Percentiles rank a stretch among this genome's conserved stretches.
Conservation (phyloP, 352 stramenopile species). For the Phytophthora podocarpi region DNA sequence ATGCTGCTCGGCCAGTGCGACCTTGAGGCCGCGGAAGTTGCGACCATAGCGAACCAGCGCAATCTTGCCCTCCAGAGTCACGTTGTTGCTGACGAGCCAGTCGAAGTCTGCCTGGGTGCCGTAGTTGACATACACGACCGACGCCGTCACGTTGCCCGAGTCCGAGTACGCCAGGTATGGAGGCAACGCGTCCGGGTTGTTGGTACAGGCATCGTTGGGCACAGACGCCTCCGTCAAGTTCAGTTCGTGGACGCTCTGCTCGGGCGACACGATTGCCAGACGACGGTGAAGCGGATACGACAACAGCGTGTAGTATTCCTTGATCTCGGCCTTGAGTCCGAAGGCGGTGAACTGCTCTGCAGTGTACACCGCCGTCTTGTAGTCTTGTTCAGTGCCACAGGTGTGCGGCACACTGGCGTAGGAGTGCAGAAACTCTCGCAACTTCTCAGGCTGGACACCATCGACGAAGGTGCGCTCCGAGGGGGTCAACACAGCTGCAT, state of each 20-base stretch:
- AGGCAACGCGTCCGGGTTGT: constrained; percentile 53
- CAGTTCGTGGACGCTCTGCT: constrained; percentile 27
- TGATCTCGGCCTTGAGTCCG: constrained; percentile 62
- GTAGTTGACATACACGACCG: constrained; percentile 60
- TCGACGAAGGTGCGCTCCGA: constrained; percentile 24
- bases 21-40: constrained; percentile 58
- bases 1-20: constrained; percentile 63
- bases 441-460: constrained; percentile 22
- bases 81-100: constrained; percentile 47
- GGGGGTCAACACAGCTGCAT: constrained; percentile 14
- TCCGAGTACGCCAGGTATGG: constrained; percentile 50
- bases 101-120: constrained; percentile 59
- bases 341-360: constrained; percentile 33
- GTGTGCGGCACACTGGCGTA: constrained; percentile 43
- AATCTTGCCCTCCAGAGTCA: constrained; percentile 63
- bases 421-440: constrained; percentile 35
- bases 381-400: too few species aligned
- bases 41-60: constrained; percentile 68
- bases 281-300: constrained; percentile 53
- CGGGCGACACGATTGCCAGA: constrained; percentile 48
- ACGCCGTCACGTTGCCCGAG: constrained; percentile 40
- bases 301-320: constrained; percentile 70
- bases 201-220: constrained; percentile 64
- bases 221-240: constrained; percentile 67
- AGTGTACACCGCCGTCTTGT: constrained; percentile 42